phyloP scores from a whole-genome alignment of 2,329 filamentous ascomycete genomes.

The Aspergillus sp. region DNA sequence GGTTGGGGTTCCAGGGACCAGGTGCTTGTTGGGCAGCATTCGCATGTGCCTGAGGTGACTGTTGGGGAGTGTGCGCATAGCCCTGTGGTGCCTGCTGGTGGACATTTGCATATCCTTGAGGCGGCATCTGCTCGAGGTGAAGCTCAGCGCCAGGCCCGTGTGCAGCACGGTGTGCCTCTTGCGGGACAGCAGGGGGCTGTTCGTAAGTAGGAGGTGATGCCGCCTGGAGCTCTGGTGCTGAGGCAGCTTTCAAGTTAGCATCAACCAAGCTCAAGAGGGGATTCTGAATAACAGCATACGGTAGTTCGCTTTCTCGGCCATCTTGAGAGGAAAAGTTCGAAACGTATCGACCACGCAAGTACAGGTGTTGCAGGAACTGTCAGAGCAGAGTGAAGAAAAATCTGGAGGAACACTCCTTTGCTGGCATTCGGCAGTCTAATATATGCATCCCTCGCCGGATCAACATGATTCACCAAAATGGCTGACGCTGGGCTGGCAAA shows the following conservation, averaged over 20 bases:
- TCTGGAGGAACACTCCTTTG: background rate
- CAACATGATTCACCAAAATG: background rate
- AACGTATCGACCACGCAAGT: background rate
- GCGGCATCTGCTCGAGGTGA: background rate
- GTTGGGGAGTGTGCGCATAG: background rate
- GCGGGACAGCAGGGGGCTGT: background rate
- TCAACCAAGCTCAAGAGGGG: background rate
- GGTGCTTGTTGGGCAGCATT: background rate
- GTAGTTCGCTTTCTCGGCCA: slow-evolving; percentile 5
- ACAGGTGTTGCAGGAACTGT: background rate
- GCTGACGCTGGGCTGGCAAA: background rate
- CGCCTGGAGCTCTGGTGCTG: background rate
- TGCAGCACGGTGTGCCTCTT: background rate
- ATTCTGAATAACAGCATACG: background rate
- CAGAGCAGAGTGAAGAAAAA: background rate
- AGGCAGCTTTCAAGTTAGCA: background rate
- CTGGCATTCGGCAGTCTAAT: background rate
- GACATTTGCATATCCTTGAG: background rate
- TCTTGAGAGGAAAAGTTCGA: background rate
- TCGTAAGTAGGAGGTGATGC: background rate
- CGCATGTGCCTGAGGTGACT: background rate
- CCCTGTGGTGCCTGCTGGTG: no score
- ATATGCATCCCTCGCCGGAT: background rate
- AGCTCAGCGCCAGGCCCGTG: background rate
- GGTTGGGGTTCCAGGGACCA: background rate